These are phyloP conservation scores for Scedosporium aurantiacum DNA, from an alignment of 2,329 filamentous ascomycete species.

Conservation along the genomic window DNA sequence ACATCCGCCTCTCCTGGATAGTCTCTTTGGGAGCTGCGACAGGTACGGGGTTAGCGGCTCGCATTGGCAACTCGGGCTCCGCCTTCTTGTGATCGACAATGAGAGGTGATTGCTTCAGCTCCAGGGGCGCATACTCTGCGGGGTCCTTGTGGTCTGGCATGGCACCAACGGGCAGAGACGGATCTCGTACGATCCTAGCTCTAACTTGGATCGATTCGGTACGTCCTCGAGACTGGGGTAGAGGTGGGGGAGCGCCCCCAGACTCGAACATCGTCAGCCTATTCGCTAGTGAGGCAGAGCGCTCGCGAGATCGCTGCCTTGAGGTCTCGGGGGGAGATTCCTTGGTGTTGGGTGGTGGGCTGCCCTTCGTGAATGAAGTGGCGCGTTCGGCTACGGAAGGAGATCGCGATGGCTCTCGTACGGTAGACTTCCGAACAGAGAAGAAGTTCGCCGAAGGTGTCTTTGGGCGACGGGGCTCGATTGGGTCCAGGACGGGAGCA, in stretches of 20 bases:
- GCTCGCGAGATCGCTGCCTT: constrained; percentile 25
- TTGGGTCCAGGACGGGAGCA: constrained; percentile 7
- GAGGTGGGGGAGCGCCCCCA: constrained; percentile 15
- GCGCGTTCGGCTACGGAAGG: constrained; percentile 34
- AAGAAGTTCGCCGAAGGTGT: constrained; percentile 44
- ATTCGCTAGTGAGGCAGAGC: constrained; percentile 44
- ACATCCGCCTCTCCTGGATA: constrained; percentile 36
- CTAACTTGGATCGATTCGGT: constrained; percentile 82
- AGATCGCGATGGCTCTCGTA: constrained; percentile 30
- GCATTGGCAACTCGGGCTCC: constrained; percentile 13
- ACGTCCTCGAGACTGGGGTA: constrained; percentile 28
- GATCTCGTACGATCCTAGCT: constrained; percentile 67
- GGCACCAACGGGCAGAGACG: constrained; percentile 29
- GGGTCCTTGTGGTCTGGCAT: constrained; percentile 30
- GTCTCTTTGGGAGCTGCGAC: constrained; percentile 28
- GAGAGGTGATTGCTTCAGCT: constrained; percentile 48
- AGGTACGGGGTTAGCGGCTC: constrained; percentile 16
- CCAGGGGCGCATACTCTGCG: constrained; percentile 34
- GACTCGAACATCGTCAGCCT: constrained; percentile 45
- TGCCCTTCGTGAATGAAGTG: constrained; percentile 24
- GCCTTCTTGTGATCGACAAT: constrained; percentile 44
- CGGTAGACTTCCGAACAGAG: constrained; percentile 38
- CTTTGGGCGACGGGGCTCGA: constrained; percentile 18
- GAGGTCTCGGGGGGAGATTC: constrained; percentile 36
- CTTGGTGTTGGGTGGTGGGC: constrained; percentile 26